Percentiles rank a stretch among this genome's conserved stretches.
These are phyloP conservation scores for Globisporangium spinosum DNA, from an alignment of 352 stramenopile genomes.

Conservation along the genomic window DNA sequence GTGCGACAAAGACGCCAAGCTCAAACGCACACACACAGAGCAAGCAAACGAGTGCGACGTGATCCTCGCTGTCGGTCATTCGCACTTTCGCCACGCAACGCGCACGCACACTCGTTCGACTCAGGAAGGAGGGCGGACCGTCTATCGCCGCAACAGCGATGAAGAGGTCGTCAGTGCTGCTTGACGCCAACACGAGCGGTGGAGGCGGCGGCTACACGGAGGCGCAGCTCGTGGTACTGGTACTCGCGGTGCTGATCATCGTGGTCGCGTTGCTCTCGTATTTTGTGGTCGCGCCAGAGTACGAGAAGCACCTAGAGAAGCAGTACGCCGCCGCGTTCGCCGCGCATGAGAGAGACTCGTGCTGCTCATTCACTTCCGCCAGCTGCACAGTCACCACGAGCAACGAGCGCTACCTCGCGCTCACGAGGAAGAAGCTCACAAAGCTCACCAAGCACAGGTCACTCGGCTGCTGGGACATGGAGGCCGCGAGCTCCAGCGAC, in stretches of 20 bases:
- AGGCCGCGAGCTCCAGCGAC: constrained; percentile 37
- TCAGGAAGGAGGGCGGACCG: not conserved
- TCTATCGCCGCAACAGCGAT: constrained; percentile 2
- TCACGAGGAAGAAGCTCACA: constrained; percentile 17
- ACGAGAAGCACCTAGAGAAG: constrained; percentile 66
- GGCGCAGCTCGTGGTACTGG: constrained; percentile 48
- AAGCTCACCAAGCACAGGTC: constrained; percentile 37
- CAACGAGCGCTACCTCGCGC: constrained; percentile 13
- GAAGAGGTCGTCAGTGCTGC: constrained; percentile 15
- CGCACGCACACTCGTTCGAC: not conserved
- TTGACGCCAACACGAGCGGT: constrained; percentile 3
- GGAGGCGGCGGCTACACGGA: constrained; percentile 37
- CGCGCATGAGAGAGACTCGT: constrained; percentile 15
- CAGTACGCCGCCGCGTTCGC: constrained; percentile 43
- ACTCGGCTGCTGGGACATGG: constrained; percentile 42
- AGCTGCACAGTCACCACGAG: too few relatives aligned
- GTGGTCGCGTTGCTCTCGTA: constrained; percentile 68
- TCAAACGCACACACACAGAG: not conserved
- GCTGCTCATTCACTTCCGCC: constrained; percentile 6
- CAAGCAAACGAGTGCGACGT: too few relatives aligned
- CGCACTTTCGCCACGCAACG: not conserved
- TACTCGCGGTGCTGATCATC: constrained; percentile 49
- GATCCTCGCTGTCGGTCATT: not conserved
- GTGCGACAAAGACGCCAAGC: constrained; percentile 6
- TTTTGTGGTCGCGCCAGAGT: constrained; percentile 75